Conservation (phyloP, 768 basidiomycete species). For the Tricholoma bakamatsutake region DNA sequence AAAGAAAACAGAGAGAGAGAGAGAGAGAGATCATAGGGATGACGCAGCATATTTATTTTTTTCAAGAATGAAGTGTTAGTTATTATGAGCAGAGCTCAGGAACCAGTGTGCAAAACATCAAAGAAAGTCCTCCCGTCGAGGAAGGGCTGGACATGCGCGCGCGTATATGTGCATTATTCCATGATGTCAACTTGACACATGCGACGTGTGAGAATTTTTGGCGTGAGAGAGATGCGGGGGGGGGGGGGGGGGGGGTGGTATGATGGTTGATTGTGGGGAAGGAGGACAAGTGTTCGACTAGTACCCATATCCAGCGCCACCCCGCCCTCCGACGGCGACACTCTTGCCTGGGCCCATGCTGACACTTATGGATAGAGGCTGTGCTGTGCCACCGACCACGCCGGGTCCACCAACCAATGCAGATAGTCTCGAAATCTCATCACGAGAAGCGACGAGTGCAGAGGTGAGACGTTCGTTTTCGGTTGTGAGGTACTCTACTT, state of each 20-base stretch:
- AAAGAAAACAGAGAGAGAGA: background rate
- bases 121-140: background rate
- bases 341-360: constrained; percentile 25
- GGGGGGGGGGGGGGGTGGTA: background rate
- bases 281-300: constrained; percentile 12
- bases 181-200: background rate
- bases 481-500: constrained; percentile 85
- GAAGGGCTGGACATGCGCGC: background rate
- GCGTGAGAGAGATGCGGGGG: background rate
- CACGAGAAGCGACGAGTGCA: constrained; percentile 81
- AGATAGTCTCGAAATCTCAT: constrained; percentile 84
- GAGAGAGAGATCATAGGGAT: no score
- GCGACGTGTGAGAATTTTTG: background rate
- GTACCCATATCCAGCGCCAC: constrained; percentile 37
- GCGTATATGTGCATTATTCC: background rate
- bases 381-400: constrained; percentile 38
- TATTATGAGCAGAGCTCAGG: background rate
- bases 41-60: background rate
- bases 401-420: constrained; percentile 65
- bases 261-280: background rate
- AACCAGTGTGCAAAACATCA: background rate
- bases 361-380: constrained; percentile 44
- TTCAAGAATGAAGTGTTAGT: background rate
- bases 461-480: constrained; percentile 93
- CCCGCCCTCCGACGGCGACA: constrained; percentile 24